These are phyloP conservation scores for Eragrostis tef DNA, from an alignment of 202 grass and related monocot genomes.

Conservation along the genomic window DNA sequence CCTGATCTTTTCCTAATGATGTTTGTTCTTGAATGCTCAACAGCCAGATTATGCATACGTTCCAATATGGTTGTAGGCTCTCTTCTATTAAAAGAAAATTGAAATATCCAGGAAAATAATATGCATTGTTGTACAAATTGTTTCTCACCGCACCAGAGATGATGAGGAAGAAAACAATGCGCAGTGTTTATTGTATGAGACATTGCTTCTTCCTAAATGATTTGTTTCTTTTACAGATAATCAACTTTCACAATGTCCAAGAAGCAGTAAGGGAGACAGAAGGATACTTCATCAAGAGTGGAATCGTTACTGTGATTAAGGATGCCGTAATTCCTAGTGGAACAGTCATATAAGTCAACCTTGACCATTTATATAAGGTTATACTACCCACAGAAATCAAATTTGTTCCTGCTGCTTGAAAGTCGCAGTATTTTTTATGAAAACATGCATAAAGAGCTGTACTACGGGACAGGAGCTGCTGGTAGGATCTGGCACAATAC, in stretches of 20 bases:
- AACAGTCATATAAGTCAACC: slow-evolving; percentile 63
- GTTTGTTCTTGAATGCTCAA: neutral
- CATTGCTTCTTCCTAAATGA: slow-evolving; percentile 17
- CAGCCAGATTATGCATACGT: neutral
- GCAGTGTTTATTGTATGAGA: neutral
- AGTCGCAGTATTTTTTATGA: neutral
- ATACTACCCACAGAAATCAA: neutral
- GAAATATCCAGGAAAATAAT: neutral
- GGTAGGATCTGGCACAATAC: neutral
- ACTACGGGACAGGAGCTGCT: neutral
- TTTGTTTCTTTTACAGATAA: slow-evolving; percentile 65
- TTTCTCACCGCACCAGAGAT: slow-evolving; percentile 3
- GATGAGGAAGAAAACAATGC: neutral
- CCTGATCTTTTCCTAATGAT: neutral
- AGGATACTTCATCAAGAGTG: slow-evolving; percentile 96
- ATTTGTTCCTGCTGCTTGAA: slow-evolving; percentile 5
- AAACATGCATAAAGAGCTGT: neutral
- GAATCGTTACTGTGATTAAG: slow-evolving; percentile 90
- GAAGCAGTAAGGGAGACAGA: slow-evolving; percentile 92
- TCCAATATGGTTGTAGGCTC: neutral
- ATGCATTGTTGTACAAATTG: neutral
- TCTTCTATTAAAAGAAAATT: neutral
- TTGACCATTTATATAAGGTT: slow-evolving; percentile 52
- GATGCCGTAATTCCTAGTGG: slow-evolving; percentile 86
- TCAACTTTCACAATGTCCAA: slow-evolving; percentile 75